Conservation (phyloP, 164 flowering plant species). For the Pachysandra terminalis region DNA sequence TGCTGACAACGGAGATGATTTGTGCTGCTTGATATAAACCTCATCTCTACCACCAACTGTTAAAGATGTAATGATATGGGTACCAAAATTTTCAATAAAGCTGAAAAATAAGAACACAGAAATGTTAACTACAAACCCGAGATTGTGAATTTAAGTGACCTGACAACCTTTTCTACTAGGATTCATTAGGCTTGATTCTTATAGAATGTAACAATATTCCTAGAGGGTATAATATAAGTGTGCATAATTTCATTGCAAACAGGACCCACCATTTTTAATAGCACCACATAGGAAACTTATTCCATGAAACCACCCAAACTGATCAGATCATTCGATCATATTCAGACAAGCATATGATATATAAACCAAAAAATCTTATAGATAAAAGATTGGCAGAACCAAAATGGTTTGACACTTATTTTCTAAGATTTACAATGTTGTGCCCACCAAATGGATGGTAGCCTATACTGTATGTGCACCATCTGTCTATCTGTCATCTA, state of each 20-base stretch:
- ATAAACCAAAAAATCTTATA: too few species aligned
- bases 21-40: conserved; percentile 91
- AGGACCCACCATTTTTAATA: background rate
- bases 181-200: background rate
- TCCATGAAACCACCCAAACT: background rate
- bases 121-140: conserved; percentile 9
- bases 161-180: background rate
- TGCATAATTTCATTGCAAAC: background rate
- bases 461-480: background rate
- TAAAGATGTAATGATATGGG: conserved; percentile 86
- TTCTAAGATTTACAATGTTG: too few species aligned
- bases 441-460: background rate
- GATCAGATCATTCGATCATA: background rate
- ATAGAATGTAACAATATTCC: background rate
- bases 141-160: background rate
- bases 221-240: background rate
- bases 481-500: background rate
- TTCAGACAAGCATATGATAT: background rate
- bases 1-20: conserved; percentile 71
- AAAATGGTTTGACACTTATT: too few species aligned
- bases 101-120: conserved; percentile 38
- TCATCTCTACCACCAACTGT: conserved; percentile 97
- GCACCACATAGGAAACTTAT: background rate
- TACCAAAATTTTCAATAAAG: conserved; percentile 93
- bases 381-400: background rate